Percentiles rank a stretch among this genome's conserved stretches.
These are phyloP conservation scores for Sanghuangporus sanghuang DNA, from an alignment of 1,284 basidiomycete species.

Conservation along the genomic window DNA sequence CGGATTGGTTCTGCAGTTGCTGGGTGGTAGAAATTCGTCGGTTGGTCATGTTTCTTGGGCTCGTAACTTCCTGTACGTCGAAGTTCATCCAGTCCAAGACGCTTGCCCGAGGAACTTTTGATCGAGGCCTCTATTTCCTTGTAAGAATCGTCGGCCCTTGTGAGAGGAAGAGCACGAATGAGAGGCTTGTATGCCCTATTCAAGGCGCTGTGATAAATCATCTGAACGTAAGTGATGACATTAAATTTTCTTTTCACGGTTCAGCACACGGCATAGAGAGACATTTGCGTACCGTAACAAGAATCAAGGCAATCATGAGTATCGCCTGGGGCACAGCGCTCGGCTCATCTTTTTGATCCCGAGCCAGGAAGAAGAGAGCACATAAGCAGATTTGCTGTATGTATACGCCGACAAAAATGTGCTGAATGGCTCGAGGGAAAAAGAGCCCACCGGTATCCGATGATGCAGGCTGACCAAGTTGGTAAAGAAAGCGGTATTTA, in stretches of 20 bases:
- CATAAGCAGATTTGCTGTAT: conserved; percentile 79
- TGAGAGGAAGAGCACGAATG: conserved; percentile 65
- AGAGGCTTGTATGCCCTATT: conserved; percentile 67
- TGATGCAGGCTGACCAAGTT: conserved; percentile 67
- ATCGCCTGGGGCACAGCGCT: conserved; percentile 69
- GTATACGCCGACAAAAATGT: conserved; percentile 92
- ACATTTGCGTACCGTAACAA: conserved; percentile 57
- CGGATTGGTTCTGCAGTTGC: conserved; percentile 70
- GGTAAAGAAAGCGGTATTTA: conserved; percentile 87
- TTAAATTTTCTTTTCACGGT: background rate
- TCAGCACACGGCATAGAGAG: conserved; percentile 16
- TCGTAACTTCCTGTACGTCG: background rate
- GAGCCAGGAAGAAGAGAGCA: conserved; percentile 85
- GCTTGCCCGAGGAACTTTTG: conserved; percentile 18
- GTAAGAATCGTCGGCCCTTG: conserved; percentile 51
- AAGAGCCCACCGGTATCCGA: conserved; percentile 91
- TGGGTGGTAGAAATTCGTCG: conserved; percentile 69
- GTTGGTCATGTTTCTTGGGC: conserved; percentile 19
- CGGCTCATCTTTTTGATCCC: conserved; percentile 43
- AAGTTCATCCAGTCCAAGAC: background rate
- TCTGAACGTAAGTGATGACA: conserved; percentile 34
- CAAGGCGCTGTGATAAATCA: conserved; percentile 63
- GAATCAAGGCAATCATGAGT: conserved; percentile 80
- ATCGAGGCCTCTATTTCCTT: conserved; percentile 4
- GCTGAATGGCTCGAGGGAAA: conserved; percentile 92